These are phyloP conservation scores for Macrophomina tecta DNA, from an alignment of 2,329 filamentous ascomycete genomes.

Conservation along the genomic window DNA sequence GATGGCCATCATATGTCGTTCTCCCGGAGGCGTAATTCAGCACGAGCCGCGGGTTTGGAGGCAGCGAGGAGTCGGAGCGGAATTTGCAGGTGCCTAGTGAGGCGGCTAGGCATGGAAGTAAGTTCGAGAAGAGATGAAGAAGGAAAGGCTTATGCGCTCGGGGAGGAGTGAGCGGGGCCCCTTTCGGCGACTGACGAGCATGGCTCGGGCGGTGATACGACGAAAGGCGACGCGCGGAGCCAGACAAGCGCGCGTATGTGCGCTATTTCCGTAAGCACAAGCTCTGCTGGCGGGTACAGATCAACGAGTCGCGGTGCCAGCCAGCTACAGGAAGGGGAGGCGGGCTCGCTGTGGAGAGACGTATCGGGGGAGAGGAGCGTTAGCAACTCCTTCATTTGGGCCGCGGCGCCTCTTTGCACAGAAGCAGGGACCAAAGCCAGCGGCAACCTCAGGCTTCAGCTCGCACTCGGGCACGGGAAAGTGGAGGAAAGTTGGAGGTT, in stretches of 20 bases:
- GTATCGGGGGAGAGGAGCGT: slow-evolving; percentile 1
- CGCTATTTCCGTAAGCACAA: slow-evolving; percentile 10
- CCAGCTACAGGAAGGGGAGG: not conserved
- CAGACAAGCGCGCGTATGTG: not conserved
- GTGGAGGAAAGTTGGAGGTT: slow-evolving; percentile 4
- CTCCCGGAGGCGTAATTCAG: slow-evolving; percentile 3
- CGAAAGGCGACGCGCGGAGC: not conserved
- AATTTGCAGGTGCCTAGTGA: not conserved
- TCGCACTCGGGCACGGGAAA: not conserved
- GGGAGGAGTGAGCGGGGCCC: not conserved
- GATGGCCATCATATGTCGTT: not conserved
- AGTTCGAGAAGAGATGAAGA: slow-evolving; percentile 18
- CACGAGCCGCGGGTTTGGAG: not conserved
- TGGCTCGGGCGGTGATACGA: not conserved
- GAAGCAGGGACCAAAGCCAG: not conserved
- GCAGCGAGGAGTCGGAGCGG: not conserved
- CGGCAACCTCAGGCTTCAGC: slow-evolving; percentile 12
- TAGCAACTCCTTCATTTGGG: slow-evolving; percentile 1
- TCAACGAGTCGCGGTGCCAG: not conserved
- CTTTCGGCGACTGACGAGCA: slow-evolving; percentile 7
- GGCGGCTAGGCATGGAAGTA: slow-evolving; percentile 1
- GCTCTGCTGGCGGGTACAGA: not conserved
- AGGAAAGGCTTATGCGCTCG: slow-evolving; percentile 10
- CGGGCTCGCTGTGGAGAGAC: slow-evolving; percentile 2
- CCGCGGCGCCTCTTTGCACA: not conserved